phyloP scores from a whole-genome alignment of 345 rosid genomes.

The Ceriops decandra region DNA sequence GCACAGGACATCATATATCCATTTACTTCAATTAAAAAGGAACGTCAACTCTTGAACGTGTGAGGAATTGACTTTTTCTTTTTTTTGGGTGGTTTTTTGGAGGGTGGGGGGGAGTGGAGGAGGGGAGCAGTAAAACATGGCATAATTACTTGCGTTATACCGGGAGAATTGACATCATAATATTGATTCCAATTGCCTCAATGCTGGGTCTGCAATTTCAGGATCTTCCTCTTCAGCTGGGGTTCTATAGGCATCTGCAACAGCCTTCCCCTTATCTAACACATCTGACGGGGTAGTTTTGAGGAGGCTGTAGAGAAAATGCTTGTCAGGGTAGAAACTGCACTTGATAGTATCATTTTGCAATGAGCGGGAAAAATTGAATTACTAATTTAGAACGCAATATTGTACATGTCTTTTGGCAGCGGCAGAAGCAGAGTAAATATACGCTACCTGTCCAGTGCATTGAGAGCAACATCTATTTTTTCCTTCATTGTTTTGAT shows the following conservation, averaged over 20 bases:
- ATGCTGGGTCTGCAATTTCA: slow-evolving; percentile 49
- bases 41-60: no score
- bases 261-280: slow-evolving; percentile 59
- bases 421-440: neutral
- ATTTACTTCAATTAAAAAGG: no score
- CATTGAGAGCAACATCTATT: slow-evolving; percentile 48
- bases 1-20: no score
- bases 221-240: slow-evolving; percentile 34
- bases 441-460: slow-evolving; percentile 52
- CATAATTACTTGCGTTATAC: neutral
- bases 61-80: no score
- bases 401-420: no score
- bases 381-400: no score
- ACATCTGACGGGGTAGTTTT: slow-evolving; percentile 66
- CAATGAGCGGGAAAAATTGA: neutral
- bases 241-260: slow-evolving; percentile 61
- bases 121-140: neutral
- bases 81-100: no score
- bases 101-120: no score
- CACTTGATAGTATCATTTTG: neutral
- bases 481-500: slow-evolving; percentile 58
- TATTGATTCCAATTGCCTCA: slow-evolving; percentile 58
- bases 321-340: neutral
- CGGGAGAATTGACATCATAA: slow-evolving; percentile 27
- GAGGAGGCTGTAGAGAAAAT: slow-evolving; percentile 48